phyloP scores from a whole-genome alignment of 2,329 filamentous ascomycete genomes.

The Aspergillus calidoustus region DNA sequence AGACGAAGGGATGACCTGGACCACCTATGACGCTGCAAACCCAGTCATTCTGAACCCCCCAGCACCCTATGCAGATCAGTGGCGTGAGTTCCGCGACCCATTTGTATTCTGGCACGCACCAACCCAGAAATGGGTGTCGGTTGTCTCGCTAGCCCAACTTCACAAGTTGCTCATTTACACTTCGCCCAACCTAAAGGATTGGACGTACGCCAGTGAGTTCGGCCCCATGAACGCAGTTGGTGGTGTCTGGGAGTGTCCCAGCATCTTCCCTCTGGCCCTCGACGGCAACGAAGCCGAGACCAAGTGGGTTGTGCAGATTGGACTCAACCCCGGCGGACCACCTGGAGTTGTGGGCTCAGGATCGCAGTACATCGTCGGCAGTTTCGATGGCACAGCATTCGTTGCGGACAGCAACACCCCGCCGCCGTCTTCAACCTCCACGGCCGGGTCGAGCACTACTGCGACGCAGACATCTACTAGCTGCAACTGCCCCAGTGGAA shows the following conservation, averaged over 20 bases:
- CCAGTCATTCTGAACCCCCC: conserved; percentile 59
- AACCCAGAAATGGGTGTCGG: conserved; percentile 27
- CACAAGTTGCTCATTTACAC: conserved; percentile 31
- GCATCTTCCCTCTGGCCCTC: conserved; percentile 28
- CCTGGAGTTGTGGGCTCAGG: conserved; percentile 33
- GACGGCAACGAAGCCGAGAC: conserved; percentile 16
- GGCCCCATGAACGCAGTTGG: conserved; percentile 30
- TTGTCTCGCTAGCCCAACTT: conserved; percentile 21
- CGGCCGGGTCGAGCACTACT: too few species aligned
- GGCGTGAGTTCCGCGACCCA: conserved; percentile 60
- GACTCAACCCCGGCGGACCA: conserved; percentile 36
- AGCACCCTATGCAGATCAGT: conserved; percentile 52
- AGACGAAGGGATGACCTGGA: conserved; percentile 14
- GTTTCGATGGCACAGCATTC: conserved; percentile 27
- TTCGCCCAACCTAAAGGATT: conserved; percentile 31
- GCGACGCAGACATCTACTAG: too few species aligned
- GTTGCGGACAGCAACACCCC: too few species aligned
- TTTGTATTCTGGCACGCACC: conserved; percentile 53
- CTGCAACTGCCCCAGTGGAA: too few species aligned
- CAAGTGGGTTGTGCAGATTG: conserved; percentile 33
- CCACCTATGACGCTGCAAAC: conserved; percentile 57
- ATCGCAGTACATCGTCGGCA: conserved; percentile 34
- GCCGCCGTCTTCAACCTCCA: too few species aligned
- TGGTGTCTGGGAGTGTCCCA: conserved; percentile 37
- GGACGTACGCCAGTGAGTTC: conserved; percentile 30